Base-by-base conservation (phyloP, 805 yeast genomes). In the Metschnikowia kunwiensis region DNA sequence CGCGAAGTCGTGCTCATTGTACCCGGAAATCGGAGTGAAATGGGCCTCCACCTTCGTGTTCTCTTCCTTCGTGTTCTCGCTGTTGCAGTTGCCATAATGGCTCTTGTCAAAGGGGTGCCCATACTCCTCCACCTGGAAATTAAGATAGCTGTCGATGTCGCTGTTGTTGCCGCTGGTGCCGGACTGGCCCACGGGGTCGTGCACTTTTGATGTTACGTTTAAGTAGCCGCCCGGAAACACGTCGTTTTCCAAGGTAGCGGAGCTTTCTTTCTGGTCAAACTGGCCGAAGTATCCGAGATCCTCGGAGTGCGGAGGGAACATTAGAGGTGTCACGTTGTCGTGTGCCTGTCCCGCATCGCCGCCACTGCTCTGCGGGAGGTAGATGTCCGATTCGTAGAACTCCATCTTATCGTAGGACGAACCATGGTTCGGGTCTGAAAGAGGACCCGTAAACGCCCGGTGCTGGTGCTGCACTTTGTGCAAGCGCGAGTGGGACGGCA, bases 271-370 rank as follows among this genome's bases (percentile, higher is more conserved):
- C 7, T 29, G 28, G 9, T 27, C 38, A 22, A 32, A 27, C 11
- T 39, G 45, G 11, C 49, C 52, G 27, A 48, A 48, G 26, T 48
- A 48, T 19, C 47, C 53, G 16, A 19, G 29, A 6, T 44, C 40
- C 12, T 35, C 46, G 5, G 49, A 24, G 16, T 42, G 34, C 3
- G 53, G 51, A 7, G 50, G 50, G 23, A 40, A 34, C 42, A 48
- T 45, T 5, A 42, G 38, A 5, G 50, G 50, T 1, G 53, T 48
- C 21, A 38, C 26, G n/a, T 42, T 42, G 10, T 46, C 52, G 11
- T 36, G 41, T 5, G 28, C 24, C 4, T 34, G 34, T 6, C 31
- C 36, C n/a, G 29, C 26, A 3, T 21, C 40, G 21, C 35, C 37
- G 6, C 27, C 43, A 11, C 34, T 24, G 7, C 37, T 36, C 10